Percentiles rank a stretch among this genome's conserved stretches.
Conservation (phyloP, 495 filamentous ascomycete species). For the Penicillium alfredii region DNA sequence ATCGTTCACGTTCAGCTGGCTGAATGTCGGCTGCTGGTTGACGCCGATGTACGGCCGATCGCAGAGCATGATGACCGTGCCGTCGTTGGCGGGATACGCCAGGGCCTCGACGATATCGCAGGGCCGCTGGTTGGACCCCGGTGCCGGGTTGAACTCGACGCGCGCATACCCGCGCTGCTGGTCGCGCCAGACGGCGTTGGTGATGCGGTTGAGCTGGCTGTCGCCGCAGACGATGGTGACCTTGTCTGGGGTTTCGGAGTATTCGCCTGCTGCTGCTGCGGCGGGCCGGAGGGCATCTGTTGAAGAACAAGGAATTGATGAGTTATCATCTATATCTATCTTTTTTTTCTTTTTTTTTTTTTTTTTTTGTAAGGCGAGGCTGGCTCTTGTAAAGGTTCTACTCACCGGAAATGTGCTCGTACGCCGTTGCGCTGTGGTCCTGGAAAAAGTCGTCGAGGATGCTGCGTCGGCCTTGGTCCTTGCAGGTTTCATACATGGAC, state of each 20-base stretch:
- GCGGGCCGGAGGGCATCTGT: not conserved
- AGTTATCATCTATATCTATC: too few species aligned
- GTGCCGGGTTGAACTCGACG: not conserved
- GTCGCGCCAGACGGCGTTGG: not conserved
- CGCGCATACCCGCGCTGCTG: not conserved
- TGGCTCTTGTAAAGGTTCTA: too few species aligned
- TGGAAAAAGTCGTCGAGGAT: not conserved
- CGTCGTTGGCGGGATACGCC: not conserved
- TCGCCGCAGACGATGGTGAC: constrained; percentile 1
- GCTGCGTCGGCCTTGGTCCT: constrained; percentile 1
- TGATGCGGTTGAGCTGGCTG: not conserved
- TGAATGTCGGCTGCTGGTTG: constrained; percentile 1
- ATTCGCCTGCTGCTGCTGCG: not conserved
- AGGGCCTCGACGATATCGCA: not conserved
- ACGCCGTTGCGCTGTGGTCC: not conserved
- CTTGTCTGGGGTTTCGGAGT: not conserved
- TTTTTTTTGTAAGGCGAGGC: too few species aligned
- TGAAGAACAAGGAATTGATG: too few species aligned
- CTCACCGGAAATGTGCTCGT: not conserved
- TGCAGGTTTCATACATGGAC: constrained; percentile 1
- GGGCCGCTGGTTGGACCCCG: not conserved
- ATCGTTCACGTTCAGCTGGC: not conserved
- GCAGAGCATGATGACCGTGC: not conserved
- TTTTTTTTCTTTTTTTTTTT: too few species aligned
- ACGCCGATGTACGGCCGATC: not conserved